phyloP scores from a whole-genome alignment of 1,284 basidiomycete genomes.

The Cutaneotrichosporon sp. region DNA sequence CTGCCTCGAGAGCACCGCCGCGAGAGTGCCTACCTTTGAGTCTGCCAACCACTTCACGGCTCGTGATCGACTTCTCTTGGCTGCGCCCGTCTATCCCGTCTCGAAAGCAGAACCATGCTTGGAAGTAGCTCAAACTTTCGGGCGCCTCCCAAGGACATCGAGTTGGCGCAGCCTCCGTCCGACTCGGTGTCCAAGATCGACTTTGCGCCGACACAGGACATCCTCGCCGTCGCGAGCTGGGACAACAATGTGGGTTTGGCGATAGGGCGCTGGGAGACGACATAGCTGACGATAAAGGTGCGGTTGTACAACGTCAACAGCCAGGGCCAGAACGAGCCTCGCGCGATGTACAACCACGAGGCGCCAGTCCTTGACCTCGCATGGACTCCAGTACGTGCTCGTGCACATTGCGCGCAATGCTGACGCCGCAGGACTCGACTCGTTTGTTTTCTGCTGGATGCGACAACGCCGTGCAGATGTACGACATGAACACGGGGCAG shows the following conservation, averaged over 20 bases:
- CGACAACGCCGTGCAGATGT: slow-evolving; percentile 77
- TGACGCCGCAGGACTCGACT: slow-evolving; percentile 58
- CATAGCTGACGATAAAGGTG: slow-evolving; percentile 41
- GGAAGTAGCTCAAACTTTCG: slow-evolving; percentile 20
- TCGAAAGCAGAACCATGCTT: slow-evolving; percentile 3
- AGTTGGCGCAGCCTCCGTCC: slow-evolving; percentile 64
- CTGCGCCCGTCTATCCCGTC: too few relatives aligned
- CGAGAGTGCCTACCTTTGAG: too few relatives aligned
- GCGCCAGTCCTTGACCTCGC: slow-evolving; percentile 74
- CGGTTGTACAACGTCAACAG: slow-evolving; percentile 55
- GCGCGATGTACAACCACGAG: slow-evolving; percentile 77
- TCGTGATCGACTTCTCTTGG: too few relatives aligned
- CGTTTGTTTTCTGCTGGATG: slow-evolving; percentile 80
- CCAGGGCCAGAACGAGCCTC: slow-evolving; percentile 58
- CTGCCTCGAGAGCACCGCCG: too few relatives aligned
- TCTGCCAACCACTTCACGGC: too few relatives aligned
- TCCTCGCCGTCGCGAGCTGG: slow-evolving; percentile 71
- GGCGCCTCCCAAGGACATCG: slow-evolving; percentile 57
- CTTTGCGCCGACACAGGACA: slow-evolving; percentile 62
- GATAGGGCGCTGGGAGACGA: not conserved
- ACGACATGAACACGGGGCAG: slow-evolving; percentile 68
- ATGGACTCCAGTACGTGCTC: slow-evolving; percentile 61
- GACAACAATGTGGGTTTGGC: slow-evolving; percentile 60
- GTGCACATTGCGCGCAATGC: not conserved
- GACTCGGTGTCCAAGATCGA: slow-evolving; percentile 68